Base-by-base conservation (phyloP, 2,329 filamentous ascomycete species). In the Colletotrichum ledebouriae region DNA sequence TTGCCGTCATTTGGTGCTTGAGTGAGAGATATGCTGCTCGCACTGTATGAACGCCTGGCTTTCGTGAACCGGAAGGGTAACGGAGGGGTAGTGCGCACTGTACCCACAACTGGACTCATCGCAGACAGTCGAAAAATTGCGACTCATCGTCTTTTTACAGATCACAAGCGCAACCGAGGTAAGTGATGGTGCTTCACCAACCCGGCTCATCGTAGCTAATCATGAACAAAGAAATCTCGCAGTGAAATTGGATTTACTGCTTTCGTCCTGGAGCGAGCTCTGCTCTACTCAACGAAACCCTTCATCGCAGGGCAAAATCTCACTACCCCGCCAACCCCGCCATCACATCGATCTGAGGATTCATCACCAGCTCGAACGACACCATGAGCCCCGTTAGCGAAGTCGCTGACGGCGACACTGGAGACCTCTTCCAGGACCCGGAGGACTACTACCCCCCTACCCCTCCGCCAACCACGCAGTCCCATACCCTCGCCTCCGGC, bases 361-460 rank as follows among this genome's bases (percentile, higher is more conserved):
- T 39, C 33, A 33, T 49, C 42, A 13, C 10, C 49, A 6, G 6
- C 6, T 6, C 34, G 1, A 60, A 6, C 3, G n/a, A 5, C 5
- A 20, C 44, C 29, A 67, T 68, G 65, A 65, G 61, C 41, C 65
- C 55, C 15, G 55, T 50, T 41, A 68, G 65, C 65, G 65, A 68
- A 49, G 65, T 68, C 33, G 55, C 61, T 46, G 77, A 78, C 39
- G 77, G 79, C 68, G 81, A 79, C 44, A 78, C 77, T 17, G 81
- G 76, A 67, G 81, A 82, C 75, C 83, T 97, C 72, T 97, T 98
- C 82, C 82, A 91, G 61, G 94, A 97, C 72, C 94, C 94, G 6
- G 87, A 89, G 62, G 93, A 89, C 75, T 98, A 88, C 82, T 96
- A 93, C 76, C 87, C 91, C 53, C 89, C 93, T 1, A 90, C 94